Conservation (phyloP, 331 rosid genomes). For the Quercus phellos region DNA sequence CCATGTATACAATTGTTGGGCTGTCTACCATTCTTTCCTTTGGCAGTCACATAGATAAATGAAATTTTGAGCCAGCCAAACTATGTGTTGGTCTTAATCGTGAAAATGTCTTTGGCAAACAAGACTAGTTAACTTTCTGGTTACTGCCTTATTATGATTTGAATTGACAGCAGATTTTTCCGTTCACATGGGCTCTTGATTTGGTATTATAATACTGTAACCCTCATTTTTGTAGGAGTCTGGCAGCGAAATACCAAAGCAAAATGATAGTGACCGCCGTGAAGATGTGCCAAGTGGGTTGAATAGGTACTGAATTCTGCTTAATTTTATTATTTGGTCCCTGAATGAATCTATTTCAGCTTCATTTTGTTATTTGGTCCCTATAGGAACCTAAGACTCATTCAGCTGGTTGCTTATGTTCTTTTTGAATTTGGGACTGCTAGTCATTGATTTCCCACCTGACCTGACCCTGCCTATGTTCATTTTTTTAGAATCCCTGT, state of each 20-base stretch:
- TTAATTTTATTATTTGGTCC: background rate
- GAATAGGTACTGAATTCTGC: slow-evolving; percentile 55
- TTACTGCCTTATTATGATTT: background rate
- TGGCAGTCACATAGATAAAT: background rate
- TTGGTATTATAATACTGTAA: slow-evolving; percentile 1
- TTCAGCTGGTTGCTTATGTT: background rate
- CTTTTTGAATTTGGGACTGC: background rate
- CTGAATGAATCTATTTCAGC: background rate
- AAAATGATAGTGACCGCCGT: slow-evolving; percentile 61
- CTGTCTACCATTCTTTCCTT: background rate
- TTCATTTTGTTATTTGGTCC: background rate
- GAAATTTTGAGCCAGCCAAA: background rate
- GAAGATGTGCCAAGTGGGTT: slow-evolving; percentile 63
- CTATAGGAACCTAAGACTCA: background rate
- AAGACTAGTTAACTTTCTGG: background rate
- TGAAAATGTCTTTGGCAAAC: background rate
- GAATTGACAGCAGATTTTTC: background rate
- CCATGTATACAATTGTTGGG: background rate
- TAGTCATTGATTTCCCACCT: background rate
- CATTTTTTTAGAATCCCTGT: slow-evolving; percentile 50
- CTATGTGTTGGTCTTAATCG: background rate
- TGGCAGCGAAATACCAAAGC: slow-evolving; percentile 46
- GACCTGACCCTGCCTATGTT: background rate
- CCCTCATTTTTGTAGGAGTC: slow-evolving; percentile 46
- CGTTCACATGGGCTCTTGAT: background rate